Base-by-base conservation (phyloP, 1,284 basidiomycete genomes). In the Ceratobasidium sp. region DNA sequence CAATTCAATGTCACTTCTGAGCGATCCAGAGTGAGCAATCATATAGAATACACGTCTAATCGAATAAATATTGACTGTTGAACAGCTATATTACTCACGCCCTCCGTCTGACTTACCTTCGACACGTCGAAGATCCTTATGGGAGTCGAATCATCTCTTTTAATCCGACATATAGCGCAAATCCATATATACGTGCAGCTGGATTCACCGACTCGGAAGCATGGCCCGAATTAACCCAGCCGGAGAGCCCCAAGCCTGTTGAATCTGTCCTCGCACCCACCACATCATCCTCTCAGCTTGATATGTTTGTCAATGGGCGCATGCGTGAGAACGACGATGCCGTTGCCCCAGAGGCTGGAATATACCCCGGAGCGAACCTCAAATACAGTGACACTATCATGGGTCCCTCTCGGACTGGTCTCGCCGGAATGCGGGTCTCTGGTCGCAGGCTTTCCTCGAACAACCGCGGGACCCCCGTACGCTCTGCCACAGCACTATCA, bases 351-450 rank as follows among this genome's bases (percentile, higher is more conserved):
- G 72, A 72, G 41, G 55, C 70, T 71, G 75, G 73, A 13, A 63
- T 76, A 43, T 73, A 73, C 32, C 75, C 76, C 32, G 79, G 78
- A 18, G 88, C 89, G 0, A 83, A 84, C 0, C 84, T 96, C 75
- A 92, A 90, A 77, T 91, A 96, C 79, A 92, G 91, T 4, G 89
- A 91, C 77, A 97, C 95, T 0, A 96, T 97, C 78, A 90, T 95
- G 85, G 91, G 87, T 1, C 84, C 85, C 16, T 84, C 80, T 1
- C 80, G 85, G 38, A 83, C 85, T 0, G 89, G 89, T 3, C 89
- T 85, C 0, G 80, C 89, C 0, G 92, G 93, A 0, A 86, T 93
- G 82, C 85, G 91, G 26, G 89, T 93, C 5, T 82, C 85, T 18
- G 91, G 85, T 3, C 87, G 87, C 73, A 82, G 87, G 23, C 79